Evolutionary conservation across 306 rosid species (phyloP).

Genomic region (Cucumis melo): DNA sequence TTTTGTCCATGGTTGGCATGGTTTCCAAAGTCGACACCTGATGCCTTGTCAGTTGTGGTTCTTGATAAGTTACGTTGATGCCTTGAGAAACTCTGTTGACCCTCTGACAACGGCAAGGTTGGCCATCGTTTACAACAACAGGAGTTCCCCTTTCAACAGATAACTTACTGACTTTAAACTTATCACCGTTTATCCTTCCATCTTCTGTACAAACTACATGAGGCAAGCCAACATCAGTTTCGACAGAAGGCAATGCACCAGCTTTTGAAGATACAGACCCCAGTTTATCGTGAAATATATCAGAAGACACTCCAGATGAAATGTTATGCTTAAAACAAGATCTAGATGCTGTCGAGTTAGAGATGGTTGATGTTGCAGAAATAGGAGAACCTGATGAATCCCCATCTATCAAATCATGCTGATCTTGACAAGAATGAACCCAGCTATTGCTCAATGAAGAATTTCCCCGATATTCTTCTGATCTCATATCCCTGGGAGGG

Average conservation of each 20-base stretch:
- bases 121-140: constrained; percentile 13
- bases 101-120: constrained; percentile 50
- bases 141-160: constrained; percentile 21
- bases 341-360: constrained; percentile 22
- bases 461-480: constrained; percentile 43
- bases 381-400: constrained; percentile 43
- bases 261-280: constrained; percentile 14
- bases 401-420: constrained; percentile 36
- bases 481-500: constrained; percentile 40
- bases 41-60: constrained; percentile 22
- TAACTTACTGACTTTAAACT: constrained; percentile 9
- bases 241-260: constrained; percentile 16
- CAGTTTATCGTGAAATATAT: constrained; percentile 13
- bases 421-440: constrained; percentile 38
- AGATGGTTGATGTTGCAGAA: constrained; percentile 35
- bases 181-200: constrained; percentile 20
- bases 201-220: constrained; percentile 6
- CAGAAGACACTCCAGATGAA: constrained; percentile 17
- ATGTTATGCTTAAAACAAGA: constrained; percentile 14
- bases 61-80: constrained; percentile 21
- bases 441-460: constrained; percentile 42
- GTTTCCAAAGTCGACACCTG: constrained; percentile 14
- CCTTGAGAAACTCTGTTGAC: constrained; percentile 28
- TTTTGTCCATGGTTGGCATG: constrained; percentile 18
- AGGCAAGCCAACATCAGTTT: constrained; percentile 11